These are phyloP conservation scores for Epichloe gansuensis DNA, from an alignment of 2,329 filamentous ascomycete species.

Conservation along the genomic window DNA sequence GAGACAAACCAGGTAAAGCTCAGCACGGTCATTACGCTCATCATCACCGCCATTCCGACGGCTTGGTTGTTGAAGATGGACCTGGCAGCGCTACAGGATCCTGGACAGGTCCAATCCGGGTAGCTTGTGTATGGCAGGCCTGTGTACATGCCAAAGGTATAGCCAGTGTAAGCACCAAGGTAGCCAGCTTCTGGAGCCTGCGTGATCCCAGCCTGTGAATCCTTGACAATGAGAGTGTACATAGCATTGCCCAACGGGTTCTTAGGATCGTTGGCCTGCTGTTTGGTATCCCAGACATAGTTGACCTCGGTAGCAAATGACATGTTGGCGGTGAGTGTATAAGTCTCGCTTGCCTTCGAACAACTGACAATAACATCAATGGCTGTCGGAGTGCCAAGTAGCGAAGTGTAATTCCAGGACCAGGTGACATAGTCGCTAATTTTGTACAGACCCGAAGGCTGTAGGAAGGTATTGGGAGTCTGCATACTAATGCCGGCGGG, in stretches of 20 bases:
- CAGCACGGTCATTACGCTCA: constrained; percentile 43
- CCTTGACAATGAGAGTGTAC: constrained; percentile 52
- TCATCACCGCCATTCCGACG: constrained; percentile 37
- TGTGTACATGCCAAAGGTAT: constrained; percentile 48
- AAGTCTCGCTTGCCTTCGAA: constrained; percentile 38
- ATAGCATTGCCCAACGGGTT: constrained; percentile 38
- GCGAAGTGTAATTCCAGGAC: constrained; percentile 53
- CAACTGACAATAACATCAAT: constrained; percentile 48
- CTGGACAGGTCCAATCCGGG: constrained; percentile 41
- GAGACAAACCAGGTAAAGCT: constrained; percentile 55
- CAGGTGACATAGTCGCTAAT: constrained; percentile 49
- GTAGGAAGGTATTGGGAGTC: constrained; percentile 33
- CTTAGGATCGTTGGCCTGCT: constrained; percentile 32
- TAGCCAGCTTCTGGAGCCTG: constrained; percentile 44
- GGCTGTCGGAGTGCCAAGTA: constrained; percentile 45
- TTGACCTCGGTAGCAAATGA: constrained; percentile 38
- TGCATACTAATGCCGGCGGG: constrained; percentile 41
- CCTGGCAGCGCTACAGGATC: constrained; percentile 43
- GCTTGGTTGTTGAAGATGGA: constrained; percentile 34
- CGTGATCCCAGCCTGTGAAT: constrained; percentile 39
- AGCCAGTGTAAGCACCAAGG: constrained; percentile 33
- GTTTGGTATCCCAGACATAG: constrained; percentile 47
- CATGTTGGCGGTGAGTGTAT: constrained; percentile 53
- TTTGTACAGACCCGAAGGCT: constrained; percentile 41
- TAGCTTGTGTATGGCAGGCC: constrained; percentile 38